Conservation (phyloP, 75 land plant genomes). For the Picea sitchensis region DNA sequence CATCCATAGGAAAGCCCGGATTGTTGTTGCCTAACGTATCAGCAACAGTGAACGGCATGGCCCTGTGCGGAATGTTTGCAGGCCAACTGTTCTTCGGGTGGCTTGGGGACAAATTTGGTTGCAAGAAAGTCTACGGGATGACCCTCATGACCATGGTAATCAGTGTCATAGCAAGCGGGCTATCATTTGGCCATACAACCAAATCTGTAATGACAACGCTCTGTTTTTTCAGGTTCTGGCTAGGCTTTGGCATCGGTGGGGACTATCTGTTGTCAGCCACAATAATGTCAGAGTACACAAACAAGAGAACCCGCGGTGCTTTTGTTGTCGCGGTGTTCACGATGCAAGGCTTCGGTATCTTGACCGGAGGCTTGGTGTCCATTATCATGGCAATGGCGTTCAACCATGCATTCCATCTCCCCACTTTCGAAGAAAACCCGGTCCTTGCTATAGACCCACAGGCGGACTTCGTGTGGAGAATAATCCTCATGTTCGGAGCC, state of each 20-base stretch:
- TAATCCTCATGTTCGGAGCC: too few relatives aligned
- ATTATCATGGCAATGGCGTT: slow-evolving; percentile 27
- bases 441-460: too few relatives aligned
- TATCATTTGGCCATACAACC: neutral
- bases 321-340: slow-evolving; percentile 39
- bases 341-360: slow-evolving; percentile 62
- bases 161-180: slow-evolving; percentile 5
- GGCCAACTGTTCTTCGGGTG: slow-evolving; percentile 31
- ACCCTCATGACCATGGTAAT: slow-evolving; percentile 16
- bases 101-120: slow-evolving; percentile 25
- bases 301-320: slow-evolving; percentile 43
- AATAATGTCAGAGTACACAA: slow-evolving; percentile 55
- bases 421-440: slow-evolving; percentile 22
- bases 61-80: slow-evolving; percentile 28
- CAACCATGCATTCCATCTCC: slow-evolving; percentile 20
- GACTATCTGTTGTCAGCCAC: slow-evolving; percentile 51
- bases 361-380: slow-evolving; percentile 42
- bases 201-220: slow-evolving; percentile 21
- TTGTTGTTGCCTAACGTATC: slow-evolving; percentile 29
- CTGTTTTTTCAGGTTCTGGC: slow-evolving; percentile 63
- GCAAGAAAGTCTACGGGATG: slow-evolving; percentile 24
- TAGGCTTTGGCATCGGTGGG: slow-evolving; percentile 57
- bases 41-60: slow-evolving; percentile 29
- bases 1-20: slow-evolving; percentile 25
- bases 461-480: too few relatives aligned